Evolutionary conservation across 2,329 filamentous ascomycete species (phyloP).

Genomic region (Tolypocladium nubicola): DNA sequence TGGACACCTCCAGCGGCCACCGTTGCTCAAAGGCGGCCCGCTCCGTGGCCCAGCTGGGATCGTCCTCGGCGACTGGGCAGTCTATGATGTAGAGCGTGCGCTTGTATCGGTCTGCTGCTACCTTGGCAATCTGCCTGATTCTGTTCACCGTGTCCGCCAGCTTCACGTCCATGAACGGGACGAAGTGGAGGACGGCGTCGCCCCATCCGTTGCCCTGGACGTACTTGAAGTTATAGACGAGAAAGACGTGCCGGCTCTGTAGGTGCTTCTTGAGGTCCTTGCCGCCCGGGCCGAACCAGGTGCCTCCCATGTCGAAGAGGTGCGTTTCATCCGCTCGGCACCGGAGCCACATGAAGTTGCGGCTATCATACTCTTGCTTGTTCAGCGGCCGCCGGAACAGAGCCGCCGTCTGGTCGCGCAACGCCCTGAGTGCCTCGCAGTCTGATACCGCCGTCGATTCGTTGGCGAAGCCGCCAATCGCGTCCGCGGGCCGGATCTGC

Average conservation of each 20-base stretch:
- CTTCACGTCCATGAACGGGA: background rate
- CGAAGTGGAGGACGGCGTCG: background rate
- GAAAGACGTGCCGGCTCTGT: too few relatives aligned
- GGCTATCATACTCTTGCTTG: background rate
- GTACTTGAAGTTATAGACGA: background rate
- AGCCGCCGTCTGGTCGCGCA: background rate
- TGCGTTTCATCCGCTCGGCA: background rate
- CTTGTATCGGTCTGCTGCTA: background rate
- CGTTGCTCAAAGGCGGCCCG: background rate
- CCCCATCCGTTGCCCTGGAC: background rate
- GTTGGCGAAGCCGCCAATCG: background rate
- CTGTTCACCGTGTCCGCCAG: background rate
- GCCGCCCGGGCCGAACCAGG: background rate
- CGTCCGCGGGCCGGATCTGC: background rate
- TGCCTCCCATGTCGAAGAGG: background rate
- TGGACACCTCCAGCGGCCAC: background rate
- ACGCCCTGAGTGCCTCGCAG: background rate
- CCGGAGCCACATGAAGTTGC: constrained; percentile 1
- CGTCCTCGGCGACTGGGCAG: background rate
- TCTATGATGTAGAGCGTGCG: background rate
- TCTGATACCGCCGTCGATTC: background rate
- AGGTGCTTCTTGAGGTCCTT: background rate
- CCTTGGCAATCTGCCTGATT: background rate
- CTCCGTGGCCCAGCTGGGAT: background rate
- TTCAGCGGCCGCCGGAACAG: background rate